These are phyloP conservation scores for Elsinoe australis DNA, from an alignment of 2,329 filamentous ascomycete species.

Conservation along the genomic window DNA sequence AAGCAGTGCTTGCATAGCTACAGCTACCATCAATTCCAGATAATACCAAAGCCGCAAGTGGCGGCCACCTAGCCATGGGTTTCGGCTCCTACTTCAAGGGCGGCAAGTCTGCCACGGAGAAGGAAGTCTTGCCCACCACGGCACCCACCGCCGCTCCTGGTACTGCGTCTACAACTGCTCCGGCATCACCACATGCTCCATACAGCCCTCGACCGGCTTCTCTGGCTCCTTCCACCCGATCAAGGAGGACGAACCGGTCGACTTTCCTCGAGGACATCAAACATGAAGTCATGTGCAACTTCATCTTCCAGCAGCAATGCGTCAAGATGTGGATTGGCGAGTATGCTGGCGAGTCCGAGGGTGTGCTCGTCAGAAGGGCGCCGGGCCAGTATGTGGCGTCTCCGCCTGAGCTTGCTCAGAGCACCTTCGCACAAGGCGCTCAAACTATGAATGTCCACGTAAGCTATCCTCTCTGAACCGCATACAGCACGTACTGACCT, in stretches of 20 bases:
- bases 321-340: slow-evolving; percentile 66
- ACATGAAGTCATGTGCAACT: slow-evolving; percentile 77
- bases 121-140: background rate
- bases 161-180: slow-evolving; percentile 41
- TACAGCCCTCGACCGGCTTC: slow-evolving; percentile 33
- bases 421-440: slow-evolving; percentile 57
- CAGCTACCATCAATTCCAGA: background rate
- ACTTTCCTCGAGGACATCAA: slow-evolving; percentile 62
- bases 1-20: no score
- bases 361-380: slow-evolving; percentile 63
- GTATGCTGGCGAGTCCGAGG: slow-evolving; percentile 59
- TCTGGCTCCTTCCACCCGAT: slow-evolving; percentile 23
- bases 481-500: slow-evolving; percentile 21
- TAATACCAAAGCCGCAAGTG: slow-evolving; percentile 6
- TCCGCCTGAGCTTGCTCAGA: slow-evolving; percentile 56
- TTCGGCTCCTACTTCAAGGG: slow-evolving; percentile 56
- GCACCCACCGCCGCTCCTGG: slow-evolving; percentile 30
- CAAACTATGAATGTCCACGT: slow-evolving; percentile 63
- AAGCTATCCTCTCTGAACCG: slow-evolving; percentile 24
- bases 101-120: slow-evolving; percentile 34
- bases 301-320: slow-evolving; percentile 73
- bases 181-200: slow-evolving; percentile 4
- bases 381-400: slow-evolving; percentile 65
- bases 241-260: slow-evolving; percentile 8
- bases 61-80: slow-evolving; percentile 44